Base-by-base conservation (phyloP, 495 filamentous ascomycete species). In the Glarea lozoyensis region DNA sequence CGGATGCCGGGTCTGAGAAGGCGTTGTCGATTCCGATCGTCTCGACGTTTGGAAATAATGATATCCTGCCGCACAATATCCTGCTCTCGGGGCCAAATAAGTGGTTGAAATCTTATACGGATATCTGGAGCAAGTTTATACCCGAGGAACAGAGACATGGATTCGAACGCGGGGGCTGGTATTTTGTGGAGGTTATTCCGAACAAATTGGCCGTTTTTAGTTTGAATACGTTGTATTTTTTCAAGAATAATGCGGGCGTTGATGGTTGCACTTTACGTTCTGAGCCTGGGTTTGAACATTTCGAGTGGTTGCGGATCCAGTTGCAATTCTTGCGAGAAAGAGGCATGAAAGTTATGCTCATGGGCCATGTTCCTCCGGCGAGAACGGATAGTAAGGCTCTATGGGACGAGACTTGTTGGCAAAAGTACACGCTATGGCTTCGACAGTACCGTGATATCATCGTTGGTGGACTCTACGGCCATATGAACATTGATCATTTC, bases 401-500 rank as follows among this genome's bases (percentile, higher is more conserved):
- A 50, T 98, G 92, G 92, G 88, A 95, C 46, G 73, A 78, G 53
- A 87, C 84, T 0, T 99, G 92, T 64, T 99, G 93, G 92, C 92
- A 94, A 60, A 95, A 95, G 57, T 99, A 94, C 61, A 83, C 89
- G 0, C 66, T 96, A 2, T 96, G 88, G 87, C 60, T 88, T 50
- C 69, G 78, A 53, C 85, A 88, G 53, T 99, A 88, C 54, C 84
- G 93, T 25, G 92, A 99, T 60, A 80, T 99, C 10, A 67, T 99
- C 10, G 73, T 88, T 25, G 75, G 75, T 5, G 76, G 78, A 12
- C 43, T 92, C 12, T 99, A 84, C 51, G 92, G 90, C 1, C 92
- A 99, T 58, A 97, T 99, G 89, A 99, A 99, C 56, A 82, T 95
- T 47, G 92, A 99, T 55, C 92, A 99, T 58, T 99, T 97, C 63